phyloP scores from a whole-genome alignment of 306 rosid genomes.

The Vigna mungo region DNA sequence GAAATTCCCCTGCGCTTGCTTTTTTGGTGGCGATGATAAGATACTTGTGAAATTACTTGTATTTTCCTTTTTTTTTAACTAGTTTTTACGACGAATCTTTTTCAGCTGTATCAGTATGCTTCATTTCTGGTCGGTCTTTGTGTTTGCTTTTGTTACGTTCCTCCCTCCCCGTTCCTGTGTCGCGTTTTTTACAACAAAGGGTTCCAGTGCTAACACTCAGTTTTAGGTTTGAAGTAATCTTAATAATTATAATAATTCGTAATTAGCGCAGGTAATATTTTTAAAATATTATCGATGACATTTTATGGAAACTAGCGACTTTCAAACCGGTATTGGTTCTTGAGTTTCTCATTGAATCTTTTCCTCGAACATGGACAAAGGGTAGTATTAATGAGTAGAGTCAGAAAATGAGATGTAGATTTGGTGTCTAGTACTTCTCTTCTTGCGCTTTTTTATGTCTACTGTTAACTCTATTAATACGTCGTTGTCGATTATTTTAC shows the following conservation, averaged over 20 bases:
- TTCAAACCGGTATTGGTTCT: background rate
- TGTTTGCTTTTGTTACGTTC: background rate
- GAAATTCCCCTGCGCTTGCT: constrained; percentile 47
- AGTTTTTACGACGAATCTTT: constrained; percentile 37
- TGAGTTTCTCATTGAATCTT: background rate
- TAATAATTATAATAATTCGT: background rate
- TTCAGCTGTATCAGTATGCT: constrained; percentile 5
- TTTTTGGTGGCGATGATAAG: constrained; percentile 53
- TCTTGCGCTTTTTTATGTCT: background rate
- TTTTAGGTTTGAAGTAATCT: too few relatives aligned
- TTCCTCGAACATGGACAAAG: background rate
- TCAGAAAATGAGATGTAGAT: background rate
- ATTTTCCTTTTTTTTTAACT: constrained; percentile 9
- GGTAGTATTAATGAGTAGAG: background rate
- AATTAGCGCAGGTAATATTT: background rate
- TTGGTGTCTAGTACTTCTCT: too few relatives aligned
- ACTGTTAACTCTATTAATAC: too few relatives aligned
- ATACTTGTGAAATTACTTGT: constrained; percentile 44
- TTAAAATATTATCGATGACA: background rate
- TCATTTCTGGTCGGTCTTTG: background rate
- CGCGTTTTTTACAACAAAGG: too few relatives aligned
- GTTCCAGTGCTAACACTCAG: too few relatives aligned
- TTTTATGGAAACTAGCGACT: background rate
- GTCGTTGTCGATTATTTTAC: too few relatives aligned
- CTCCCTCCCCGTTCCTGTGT: too few relatives aligned